Base-by-base conservation (phyloP, 345 rosid genomes). In the Stellera chamaejasme region DNA sequence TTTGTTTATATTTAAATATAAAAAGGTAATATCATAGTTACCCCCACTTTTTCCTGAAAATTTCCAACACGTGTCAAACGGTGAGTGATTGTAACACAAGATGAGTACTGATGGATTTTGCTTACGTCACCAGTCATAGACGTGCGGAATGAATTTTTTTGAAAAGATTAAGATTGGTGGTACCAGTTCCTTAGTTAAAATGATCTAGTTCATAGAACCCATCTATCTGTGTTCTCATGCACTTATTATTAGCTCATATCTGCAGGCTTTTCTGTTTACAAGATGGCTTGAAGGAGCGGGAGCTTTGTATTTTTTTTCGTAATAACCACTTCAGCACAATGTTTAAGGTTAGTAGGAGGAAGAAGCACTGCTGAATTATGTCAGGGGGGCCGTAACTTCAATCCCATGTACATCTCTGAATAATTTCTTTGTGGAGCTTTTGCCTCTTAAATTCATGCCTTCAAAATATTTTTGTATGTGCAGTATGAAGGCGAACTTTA, bases 311-410 rank as follows among this genome's bases (percentile, higher is more conserved):
- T 26, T 94, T 87, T 59, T 94, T 94, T 73, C 96, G 96, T 45
- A 94, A 94, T 70, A 94, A 94, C 71, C 99, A 94, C 75, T 94
- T 94, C 80, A 79, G 95, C 73, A 90, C 99, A 73, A 94, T 94
- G 99, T 87, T 94, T 71, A 94, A 94, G 95, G 99, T 89, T 59
- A 65, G 83, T 43, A 56, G 10, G 41, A 56, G 52, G 28, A 36
- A 50, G 42, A 45, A 41, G 28, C 50, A 56, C 48, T 64, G 50
- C 51, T 48, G 23, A 19, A 51, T 25, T 50, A 58, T 39, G 4
- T 62, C 13, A 44, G 32, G 50, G 56, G 41, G 36, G 27, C 43
- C 41, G 41, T n/a, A 45, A 41, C 43, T 58, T 54, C 59, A 54
- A 63, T 45, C 43, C 27, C 26, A 59, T 42, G 27, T 39, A 11